Conservation (phyloP, 441 rosid genomes). For the Melastoma candidum region DNA sequence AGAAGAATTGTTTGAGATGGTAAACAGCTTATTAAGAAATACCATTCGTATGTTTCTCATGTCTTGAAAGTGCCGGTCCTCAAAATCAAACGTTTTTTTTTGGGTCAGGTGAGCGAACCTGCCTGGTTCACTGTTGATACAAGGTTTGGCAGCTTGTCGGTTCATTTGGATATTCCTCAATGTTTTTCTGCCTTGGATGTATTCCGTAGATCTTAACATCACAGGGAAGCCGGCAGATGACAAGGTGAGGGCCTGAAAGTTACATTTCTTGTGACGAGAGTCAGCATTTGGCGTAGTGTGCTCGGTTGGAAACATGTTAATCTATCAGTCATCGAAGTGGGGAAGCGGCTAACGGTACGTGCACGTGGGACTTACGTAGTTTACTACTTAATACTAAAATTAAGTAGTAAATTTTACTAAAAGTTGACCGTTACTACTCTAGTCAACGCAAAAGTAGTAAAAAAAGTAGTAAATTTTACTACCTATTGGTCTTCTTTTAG, state of each 20-base stretch:
- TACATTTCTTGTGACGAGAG: no score
- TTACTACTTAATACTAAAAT: no score
- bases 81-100: constrained; percentile 3
- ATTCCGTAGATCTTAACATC: constrained; percentile 88
- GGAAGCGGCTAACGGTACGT: no score
- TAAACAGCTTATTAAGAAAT: constrained; percentile 18
- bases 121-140: constrained; percentile 98
- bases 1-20: constrained; percentile 93
- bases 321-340: no score
- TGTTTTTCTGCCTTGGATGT: constrained; percentile 99
- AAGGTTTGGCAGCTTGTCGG: constrained; percentile 91
- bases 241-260: constrained; percentile 41
- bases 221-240: constrained; percentile 97
- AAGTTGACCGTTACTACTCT: no score
- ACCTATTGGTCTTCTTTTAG: no score
- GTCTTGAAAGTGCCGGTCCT: not conserved
- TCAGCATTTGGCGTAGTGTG: no score
- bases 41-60: not conserved
- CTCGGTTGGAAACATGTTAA: no score
- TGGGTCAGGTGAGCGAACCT: constrained; percentile 85
- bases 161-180: constrained; percentile 97
- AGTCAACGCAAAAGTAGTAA: no score
- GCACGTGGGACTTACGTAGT: no score
- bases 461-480: no score
- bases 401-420: no score